phyloP scores from a whole-genome alignment of 805 yeast species.

The Barnettozyma siamensis region DNA sequence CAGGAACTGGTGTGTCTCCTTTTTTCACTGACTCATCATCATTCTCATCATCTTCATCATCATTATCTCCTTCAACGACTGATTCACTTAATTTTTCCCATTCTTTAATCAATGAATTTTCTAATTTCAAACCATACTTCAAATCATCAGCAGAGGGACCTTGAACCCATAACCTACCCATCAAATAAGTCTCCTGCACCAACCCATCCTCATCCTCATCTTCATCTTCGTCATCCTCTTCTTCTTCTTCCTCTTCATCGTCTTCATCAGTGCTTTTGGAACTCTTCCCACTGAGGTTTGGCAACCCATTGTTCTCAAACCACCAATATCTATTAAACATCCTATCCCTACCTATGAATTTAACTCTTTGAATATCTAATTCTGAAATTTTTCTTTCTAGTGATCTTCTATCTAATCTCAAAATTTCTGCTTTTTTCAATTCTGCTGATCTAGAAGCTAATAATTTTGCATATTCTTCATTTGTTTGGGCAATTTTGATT shows the following conservation, averaged over 20 bases:
- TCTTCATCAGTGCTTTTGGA: slow-evolving; percentile 20
- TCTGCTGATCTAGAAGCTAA: slow-evolving; percentile 41
- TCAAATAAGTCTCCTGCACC: slow-evolving; percentile 53
- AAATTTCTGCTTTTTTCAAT: slow-evolving; percentile 34
- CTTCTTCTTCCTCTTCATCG: slow-evolving; percentile 33
- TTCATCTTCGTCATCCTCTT: slow-evolving; percentile 38
- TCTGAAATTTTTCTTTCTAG: slow-evolving; percentile 60
- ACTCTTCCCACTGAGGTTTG: slow-evolving; percentile 38
- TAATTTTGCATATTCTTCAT: slow-evolving; percentile 38
- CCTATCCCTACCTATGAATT: slow-evolving; percentile 75
- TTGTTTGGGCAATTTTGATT: slow-evolving; percentile 28
- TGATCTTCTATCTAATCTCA: slow-evolving; percentile 42
- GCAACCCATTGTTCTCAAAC: slow-evolving; percentile 84
- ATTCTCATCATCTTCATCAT: slow-evolving; percentile 10
- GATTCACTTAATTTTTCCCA: slow-evolving; percentile 24
- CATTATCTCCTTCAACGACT: no score
- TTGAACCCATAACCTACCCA: slow-evolving; percentile 87
- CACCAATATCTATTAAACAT: slow-evolving; percentile 90
- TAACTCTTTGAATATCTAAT: slow-evolving; percentile 71
- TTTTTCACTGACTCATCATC: slow-evolving; percentile 17
- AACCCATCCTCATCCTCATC: slow-evolving; percentile 43
- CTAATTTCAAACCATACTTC: slow-evolving; percentile 28
- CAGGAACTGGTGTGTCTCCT: background rate
- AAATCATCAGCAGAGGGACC: slow-evolving; percentile 64
- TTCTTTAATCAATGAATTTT: slow-evolving; percentile 21